Evolutionary conservation across 148 eudicot genomes (phyloP).

Genomic region (Gaultheria prostrata): DNA sequence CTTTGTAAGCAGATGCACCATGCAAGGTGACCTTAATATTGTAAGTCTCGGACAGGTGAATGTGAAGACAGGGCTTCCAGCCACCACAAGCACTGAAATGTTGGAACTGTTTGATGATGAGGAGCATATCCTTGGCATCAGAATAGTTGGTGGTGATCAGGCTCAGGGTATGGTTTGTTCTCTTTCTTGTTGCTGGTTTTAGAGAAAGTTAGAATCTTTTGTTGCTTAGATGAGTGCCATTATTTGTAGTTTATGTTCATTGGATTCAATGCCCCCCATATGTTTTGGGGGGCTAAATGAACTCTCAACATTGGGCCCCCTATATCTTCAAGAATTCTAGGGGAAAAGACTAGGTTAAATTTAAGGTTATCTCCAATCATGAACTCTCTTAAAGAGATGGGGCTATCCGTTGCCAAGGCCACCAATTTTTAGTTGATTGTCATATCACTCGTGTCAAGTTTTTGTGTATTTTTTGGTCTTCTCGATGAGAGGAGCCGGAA

Average conservation of each 20-base stretch:
- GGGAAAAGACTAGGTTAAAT: too few relatives aligned
- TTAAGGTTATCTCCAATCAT: too few relatives aligned
- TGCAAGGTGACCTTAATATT: conserved; percentile 52
- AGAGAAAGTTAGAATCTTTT: not conserved
- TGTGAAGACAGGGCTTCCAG: conserved; percentile 66
- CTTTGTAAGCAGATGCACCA: conserved; percentile 52
- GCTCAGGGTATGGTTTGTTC: conserved; percentile 33
- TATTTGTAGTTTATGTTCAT: not conserved
- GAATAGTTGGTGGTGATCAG: conserved; percentile 65
- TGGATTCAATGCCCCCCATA: too few relatives aligned
- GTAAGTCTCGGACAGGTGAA: conserved; percentile 66
- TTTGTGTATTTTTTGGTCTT: too few relatives aligned
- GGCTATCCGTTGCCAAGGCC: too few relatives aligned
- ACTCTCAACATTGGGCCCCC: too few relatives aligned
- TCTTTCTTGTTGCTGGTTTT: not conserved
- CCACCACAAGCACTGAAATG: conserved; percentile 65
- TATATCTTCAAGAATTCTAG: too few relatives aligned
- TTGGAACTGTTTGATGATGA: conserved; percentile 58
- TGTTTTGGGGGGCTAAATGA: too few relatives aligned
- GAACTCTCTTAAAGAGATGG: too few relatives aligned
- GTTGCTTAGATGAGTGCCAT: not conserved
- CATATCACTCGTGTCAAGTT: too few relatives aligned
- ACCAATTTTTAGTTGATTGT: too few relatives aligned
- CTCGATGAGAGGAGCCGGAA: too few relatives aligned
- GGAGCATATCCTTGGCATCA: conserved; percentile 54